Conservation (phyloP, 305 asterid species). For the Ilex paraguariensis region DNA sequence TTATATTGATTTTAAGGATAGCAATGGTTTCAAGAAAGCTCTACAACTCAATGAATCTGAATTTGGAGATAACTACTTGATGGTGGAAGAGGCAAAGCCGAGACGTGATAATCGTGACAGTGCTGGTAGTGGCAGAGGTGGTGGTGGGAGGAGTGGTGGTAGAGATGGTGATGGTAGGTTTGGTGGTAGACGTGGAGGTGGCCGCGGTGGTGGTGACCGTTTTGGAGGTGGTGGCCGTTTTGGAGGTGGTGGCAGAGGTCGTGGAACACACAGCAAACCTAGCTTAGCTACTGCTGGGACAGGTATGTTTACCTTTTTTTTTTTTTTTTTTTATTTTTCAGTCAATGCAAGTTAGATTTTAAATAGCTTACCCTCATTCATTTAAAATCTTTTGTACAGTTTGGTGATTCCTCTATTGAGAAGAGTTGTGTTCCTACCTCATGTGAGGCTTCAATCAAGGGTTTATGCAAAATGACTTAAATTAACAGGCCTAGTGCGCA, state of each 20-base stretch:
- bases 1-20: constrained; percentile 48
- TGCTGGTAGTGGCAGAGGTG: constrained; percentile 11
- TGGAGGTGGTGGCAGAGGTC: constrained; percentile 28
- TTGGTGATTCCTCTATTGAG: background rate
- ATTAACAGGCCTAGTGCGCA: too few species aligned
- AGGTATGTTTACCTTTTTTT: constrained; percentile 15
- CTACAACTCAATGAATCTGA: constrained; percentile 51
- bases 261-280: constrained; percentile 33
- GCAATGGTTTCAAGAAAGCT: constrained; percentile 43
- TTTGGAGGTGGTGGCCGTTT: constrained; percentile 22
- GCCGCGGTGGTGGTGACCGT: constrained; percentile 21
- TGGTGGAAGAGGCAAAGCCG: constrained; percentile 67
- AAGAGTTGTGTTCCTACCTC: background rate
- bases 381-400: background rate
- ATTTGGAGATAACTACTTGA: constrained; percentile 31
- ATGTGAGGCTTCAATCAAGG: too few species aligned
- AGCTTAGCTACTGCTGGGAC: constrained; percentile 30
- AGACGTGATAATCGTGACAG: constrained; percentile 24
- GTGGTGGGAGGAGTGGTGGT: constrained; percentile 34
- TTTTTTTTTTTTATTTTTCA: background rate
- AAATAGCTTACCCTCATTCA: background rate
- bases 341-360: too few species aligned
- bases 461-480: too few species aligned
- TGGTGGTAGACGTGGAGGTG: constrained; percentile 25
- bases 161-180: constrained; percentile 27